Base-by-base conservation (phyloP, 805 yeast species). In the Jamesozyma hellenica region DNA sequence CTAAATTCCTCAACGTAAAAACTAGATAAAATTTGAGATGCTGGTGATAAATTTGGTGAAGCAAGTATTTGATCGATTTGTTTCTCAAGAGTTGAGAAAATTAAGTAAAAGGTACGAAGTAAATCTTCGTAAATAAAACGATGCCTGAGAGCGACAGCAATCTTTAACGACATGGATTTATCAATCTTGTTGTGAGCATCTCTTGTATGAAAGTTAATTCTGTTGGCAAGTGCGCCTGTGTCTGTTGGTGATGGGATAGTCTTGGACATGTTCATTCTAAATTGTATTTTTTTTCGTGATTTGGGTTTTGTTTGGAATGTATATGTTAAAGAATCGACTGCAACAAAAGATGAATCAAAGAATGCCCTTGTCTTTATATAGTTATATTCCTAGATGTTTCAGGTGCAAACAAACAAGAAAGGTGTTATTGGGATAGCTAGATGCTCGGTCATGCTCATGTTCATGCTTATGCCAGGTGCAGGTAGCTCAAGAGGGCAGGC, bases 121-220 rank as follows among this genome's bases (percentile, higher is more conserved):
- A 92, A 92, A 60, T 84, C 94, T 57, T 90, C 74, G 65, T 79
- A 84, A 31, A 84, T 77, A 46, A 74, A 77, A 35, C 77, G 75
- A 56, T 84, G 88, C 58, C 84, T 72, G 43, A 83, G 61, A 2
- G 92, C 94, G 33, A 83, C 61, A 3, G 86, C 85, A 46, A 84
- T 69, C 60, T 79, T 79, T 32, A 82, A 62, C 12, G 81, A 73
- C 63, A 84, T 76, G 53, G 75, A 62, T 45, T 79, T 79, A 57
- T 83, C 75, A 40, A 84, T 77, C 46, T 71, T 72, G 56, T 79
- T 76, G 64, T 84, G 95, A 23, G 70, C 67, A 14, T 66, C 61
- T 45, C 78, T 68, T 2, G 94, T 84, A 52, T 76, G 79, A 35
- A 58, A 55, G 58, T 84, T 84, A 53, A 85, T 84, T 56, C 95